Percentiles rank a stretch among this genome's conserved stretches.
phyloP scores from a whole-genome alignment of 306 rosid genomes.

The Gynostemma pentaphyllum region DNA sequence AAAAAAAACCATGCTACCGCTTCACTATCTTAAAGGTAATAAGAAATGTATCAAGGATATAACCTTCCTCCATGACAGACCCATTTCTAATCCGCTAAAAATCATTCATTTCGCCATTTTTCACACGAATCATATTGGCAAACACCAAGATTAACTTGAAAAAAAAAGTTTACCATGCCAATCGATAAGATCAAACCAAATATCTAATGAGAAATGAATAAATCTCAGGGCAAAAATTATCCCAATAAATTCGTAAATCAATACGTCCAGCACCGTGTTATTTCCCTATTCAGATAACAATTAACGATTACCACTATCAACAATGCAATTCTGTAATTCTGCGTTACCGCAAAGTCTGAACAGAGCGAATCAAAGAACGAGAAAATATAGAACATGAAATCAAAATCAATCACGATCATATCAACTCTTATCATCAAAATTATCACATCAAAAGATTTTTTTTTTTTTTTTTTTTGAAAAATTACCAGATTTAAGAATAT shows the following conservation, averaged over 20 bases:
- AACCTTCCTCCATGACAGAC: background rate
- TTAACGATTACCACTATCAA: background rate
- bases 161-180: background rate
- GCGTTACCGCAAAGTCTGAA: background rate
- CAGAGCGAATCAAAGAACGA: background rate
- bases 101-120: background rate
- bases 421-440: background rate
- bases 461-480: no score
- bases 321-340: background rate
- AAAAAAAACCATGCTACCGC: background rate
- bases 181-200: background rate
- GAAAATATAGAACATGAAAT: background rate
- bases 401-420: background rate
- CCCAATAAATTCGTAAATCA: background rate
- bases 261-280: no score
- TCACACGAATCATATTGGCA: background rate
- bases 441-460: background rate
- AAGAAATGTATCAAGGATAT: background rate
- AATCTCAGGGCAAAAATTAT: background rate
- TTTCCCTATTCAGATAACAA: no score
- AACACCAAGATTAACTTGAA: background rate
- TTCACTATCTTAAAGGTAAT: no score
- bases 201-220: background rate
- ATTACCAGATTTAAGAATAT: slow-evolving; percentile 32
- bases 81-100: background rate